Conservation (phyloP, 1,139 yeast genomes). For the Geotrichum fermentans region DNA sequence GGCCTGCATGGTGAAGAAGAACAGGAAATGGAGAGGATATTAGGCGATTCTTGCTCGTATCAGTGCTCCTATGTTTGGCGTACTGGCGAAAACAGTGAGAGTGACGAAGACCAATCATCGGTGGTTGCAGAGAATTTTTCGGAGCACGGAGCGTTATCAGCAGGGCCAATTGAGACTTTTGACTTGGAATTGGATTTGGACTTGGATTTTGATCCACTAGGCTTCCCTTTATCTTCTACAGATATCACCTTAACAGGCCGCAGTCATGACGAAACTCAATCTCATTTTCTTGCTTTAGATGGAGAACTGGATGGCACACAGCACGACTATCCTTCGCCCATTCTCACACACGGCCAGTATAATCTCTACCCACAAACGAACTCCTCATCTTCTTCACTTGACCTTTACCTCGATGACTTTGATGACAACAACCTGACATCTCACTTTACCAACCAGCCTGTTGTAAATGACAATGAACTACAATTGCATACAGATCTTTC, state of each 20-base stretch:
- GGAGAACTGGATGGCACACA: neutral
- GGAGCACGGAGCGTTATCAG: neutral
- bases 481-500: neutral
- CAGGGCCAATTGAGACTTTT: neutral
- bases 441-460: neutral
- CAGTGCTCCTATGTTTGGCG: neutral
- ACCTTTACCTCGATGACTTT: neutral
- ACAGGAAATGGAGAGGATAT: neutral
- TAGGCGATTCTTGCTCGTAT: conserved; percentile 3
- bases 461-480: neutral
- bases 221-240: conserved; percentile 7
- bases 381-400: neutral
- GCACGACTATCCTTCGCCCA: neutral
- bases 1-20: conserved; percentile 1
- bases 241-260: neutral
- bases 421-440: neutral
- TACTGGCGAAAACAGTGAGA: neutral
- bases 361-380: neutral
- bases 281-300: neutral
- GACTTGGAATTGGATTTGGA: too few relatives aligned
- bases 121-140: neutral
- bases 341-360: neutral
- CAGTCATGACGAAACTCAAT: neutral
- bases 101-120: neutral
- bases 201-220: conserved; percentile 12